Evolutionary conservation across 345 rosid genomes (phyloP).

Genomic region (Eucalyptus marginata): DNA sequence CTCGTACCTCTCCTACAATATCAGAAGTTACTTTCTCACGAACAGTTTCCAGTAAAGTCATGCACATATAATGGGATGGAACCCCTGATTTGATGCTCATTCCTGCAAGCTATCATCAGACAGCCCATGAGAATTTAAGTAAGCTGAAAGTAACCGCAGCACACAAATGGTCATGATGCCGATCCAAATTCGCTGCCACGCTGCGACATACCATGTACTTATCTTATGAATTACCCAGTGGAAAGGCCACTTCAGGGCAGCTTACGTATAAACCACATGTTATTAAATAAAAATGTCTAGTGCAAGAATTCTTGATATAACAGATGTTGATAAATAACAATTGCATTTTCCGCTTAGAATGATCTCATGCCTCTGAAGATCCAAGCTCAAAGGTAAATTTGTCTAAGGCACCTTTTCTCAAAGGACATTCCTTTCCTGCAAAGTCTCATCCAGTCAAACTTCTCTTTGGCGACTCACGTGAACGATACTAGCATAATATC

Average conservation of each 20-base stretch:
- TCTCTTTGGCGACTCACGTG: not conserved
- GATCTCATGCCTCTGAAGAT: not conserved
- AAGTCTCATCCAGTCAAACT: not conserved
- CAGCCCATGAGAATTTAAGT: not conserved
- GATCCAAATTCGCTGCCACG: not conserved
- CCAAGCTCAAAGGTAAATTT: not conserved
- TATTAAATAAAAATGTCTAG: not conserved
- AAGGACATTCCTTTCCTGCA: not conserved
- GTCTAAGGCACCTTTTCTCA: not conserved
- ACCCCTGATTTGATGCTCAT: conserved; percentile 55
- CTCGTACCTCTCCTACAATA: not conserved
- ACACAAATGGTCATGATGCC: not conserved
- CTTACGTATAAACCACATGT: not conserved
- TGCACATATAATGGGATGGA: conserved; percentile 41
- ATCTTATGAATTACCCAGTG: not conserved
- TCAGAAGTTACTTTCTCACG: conserved; percentile 17
- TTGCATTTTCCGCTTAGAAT: not conserved
- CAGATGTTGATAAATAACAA: not conserved
- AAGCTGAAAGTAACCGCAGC: not conserved
- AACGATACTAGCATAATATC: not conserved
- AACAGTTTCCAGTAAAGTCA: conserved; percentile 28
- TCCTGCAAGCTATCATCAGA: conserved; percentile 38
- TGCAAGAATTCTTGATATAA: not conserved
- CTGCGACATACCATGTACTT: not conserved
- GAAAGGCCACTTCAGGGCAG: not conserved